A percentile compares a stretch with the other conserved stretches of the same genome.
Evolutionary conservation across 352 stramenopile species (phyloP).

Genomic region (Globisporangium takayamanum): DNA sequence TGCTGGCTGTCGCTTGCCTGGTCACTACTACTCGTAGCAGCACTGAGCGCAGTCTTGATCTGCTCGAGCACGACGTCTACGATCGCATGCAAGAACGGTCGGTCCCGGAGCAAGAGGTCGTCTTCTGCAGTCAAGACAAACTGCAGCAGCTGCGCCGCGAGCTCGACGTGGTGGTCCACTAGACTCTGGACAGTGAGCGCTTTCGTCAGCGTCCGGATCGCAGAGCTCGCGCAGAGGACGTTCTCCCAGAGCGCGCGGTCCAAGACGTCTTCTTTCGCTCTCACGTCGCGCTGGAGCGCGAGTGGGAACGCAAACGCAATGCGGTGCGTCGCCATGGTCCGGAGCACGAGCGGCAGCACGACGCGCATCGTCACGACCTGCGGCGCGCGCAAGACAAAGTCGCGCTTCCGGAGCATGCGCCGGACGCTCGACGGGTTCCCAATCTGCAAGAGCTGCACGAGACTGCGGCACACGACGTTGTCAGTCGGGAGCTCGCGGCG

Average conservation of each 20-base stretch:
- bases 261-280: constrained; percentile 41
- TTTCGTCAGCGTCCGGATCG: constrained; percentile 61
- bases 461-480: constrained; percentile 60
- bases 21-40: constrained; percentile 26
- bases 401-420: constrained; percentile 80
- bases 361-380: constrained; percentile 81
- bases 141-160: constrained; percentile 44
- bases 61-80: constrained; percentile 53
- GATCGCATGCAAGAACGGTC: constrained; percentile 69
- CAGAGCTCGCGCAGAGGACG: constrained; percentile 60
- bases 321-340: constrained; percentile 46
- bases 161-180: constrained; percentile 50
- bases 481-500: constrained; percentile 73
- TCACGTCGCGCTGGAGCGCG: constrained; percentile 28
- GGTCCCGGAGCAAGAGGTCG: constrained; percentile 58
- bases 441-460: constrained; percentile 84
- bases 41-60: constrained; percentile 31
- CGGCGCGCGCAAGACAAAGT: constrained; percentile 71
- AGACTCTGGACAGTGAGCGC: constrained; percentile 65
- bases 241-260: constrained; percentile 56
- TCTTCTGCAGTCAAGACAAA: constrained; percentile 56
- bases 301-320: constrained; percentile 37
- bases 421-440: constrained; percentile 73
- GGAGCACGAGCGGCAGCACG: constrained; percentile 59
- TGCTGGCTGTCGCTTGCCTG: neutral